Evolutionary conservation across 192 early-diverging fungal genomes (phyloP).

Genomic region (Geranomyces michiganensis): DNA sequence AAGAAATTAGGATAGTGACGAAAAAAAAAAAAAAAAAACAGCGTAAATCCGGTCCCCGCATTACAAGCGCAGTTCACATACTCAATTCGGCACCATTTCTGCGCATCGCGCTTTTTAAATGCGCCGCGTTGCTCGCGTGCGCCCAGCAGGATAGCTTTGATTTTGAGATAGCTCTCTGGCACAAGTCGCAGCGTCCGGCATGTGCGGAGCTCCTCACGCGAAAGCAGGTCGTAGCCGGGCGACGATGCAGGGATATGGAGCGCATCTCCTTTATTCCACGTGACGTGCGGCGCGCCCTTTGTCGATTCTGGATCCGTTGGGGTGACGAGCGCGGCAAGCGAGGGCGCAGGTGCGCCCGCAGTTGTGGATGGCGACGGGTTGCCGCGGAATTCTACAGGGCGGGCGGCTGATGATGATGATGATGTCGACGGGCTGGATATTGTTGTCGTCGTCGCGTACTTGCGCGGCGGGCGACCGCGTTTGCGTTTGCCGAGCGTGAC

Average conservation of each 20-base stretch:
- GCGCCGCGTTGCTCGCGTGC: slow-evolving; percentile 57
- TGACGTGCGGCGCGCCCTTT: slow-evolving; percentile 34
- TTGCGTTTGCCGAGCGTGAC: slow-evolving; percentile 5
- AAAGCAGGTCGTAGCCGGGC: slow-evolving; percentile 53
- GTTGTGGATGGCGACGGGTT: too few species aligned
- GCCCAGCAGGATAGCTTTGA: slow-evolving; percentile 76
- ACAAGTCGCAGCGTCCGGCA: slow-evolving; percentile 80
- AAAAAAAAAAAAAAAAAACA: too few species aligned
- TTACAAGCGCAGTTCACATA: too few species aligned
- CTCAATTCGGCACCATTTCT: slow-evolving; percentile 86
- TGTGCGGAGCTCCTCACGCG: slow-evolving; percentile 68
- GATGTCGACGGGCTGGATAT: too few species aligned
- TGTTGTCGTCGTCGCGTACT: too few species aligned
- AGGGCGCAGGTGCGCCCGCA: neutral
- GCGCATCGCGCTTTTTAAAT: slow-evolving; percentile 91
- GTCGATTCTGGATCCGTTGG: slow-evolving; percentile 9
- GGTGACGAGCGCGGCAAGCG: neutral
- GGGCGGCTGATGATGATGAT: too few species aligned
- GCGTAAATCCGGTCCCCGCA: too few species aligned
- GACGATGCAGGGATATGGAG: slow-evolving; percentile 32
- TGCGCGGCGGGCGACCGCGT: neutral
- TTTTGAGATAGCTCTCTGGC: slow-evolving; percentile 81
- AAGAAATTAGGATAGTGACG: too few species aligned
- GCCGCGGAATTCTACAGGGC: too few species aligned
- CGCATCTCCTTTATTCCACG: slow-evolving; percentile 49